Evolutionary conservation across 805 yeast genomes (phyloP).

Genomic region (Candida endomychidarum): DNA sequence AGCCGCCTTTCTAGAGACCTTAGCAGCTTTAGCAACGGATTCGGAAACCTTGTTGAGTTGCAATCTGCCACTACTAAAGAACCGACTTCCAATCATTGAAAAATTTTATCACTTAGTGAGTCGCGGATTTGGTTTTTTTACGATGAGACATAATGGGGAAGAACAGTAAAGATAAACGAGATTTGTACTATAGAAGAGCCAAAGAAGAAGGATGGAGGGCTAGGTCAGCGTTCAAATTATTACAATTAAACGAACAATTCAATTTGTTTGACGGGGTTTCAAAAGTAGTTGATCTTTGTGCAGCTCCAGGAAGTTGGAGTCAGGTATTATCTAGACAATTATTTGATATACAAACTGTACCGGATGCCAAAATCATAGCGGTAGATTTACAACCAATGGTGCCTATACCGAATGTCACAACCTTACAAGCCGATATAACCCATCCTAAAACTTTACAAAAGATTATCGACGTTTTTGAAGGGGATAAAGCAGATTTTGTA

Average conservation of each 20-base stretch:
- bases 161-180: constrained; percentile 92
- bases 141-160: constrained; percentile 67
- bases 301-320: constrained; percentile 97
- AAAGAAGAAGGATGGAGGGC: constrained; percentile 99
- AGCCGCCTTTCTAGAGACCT: background rate
- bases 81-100: constrained; percentile 7
- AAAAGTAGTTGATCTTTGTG: constrained; percentile 94
- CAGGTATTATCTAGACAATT: constrained; percentile 83
- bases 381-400: constrained; percentile 98
- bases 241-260: constrained; percentile 90
- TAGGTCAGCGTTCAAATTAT: constrained; percentile 88
- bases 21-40: background rate
- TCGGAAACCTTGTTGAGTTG: background rate
- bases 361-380: constrained; percentile 75
- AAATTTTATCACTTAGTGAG: background rate
- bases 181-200: constrained; percentile 86
- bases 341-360: constrained; percentile 40
- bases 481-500: constrained; percentile 91
- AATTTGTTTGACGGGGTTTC: constrained; percentile 69
- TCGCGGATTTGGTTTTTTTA: constrained; percentile 3
- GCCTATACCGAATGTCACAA: constrained; percentile 87
- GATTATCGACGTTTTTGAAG: constrained; percentile 81
- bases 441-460: constrained; percentile 84
- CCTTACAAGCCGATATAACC: constrained; percentile 95
- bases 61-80: constrained; percentile 1